Percentiles rank a stretch among this genome's conserved stretches.
Evolutionary conservation across 768 basidiomycete species (phyloP).

Genomic region (Hydnum rufescens): DNA sequence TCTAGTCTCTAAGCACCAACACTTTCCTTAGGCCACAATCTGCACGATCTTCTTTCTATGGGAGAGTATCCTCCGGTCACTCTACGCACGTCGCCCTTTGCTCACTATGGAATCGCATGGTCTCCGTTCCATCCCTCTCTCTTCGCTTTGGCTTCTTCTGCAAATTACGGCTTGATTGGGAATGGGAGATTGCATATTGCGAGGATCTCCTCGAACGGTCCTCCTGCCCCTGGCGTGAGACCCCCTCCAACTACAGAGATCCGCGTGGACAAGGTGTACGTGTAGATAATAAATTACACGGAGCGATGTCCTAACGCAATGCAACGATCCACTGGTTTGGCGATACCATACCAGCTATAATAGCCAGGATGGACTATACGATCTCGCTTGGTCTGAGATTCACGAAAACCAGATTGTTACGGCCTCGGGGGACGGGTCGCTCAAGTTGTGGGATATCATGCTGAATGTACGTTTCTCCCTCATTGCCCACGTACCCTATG

Average conservation of each 20-base stretch:
- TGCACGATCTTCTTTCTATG: no score
- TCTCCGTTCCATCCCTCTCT: slow-evolving; percentile 66
- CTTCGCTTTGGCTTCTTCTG: slow-evolving; percentile 62
- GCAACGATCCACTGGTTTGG: no score
- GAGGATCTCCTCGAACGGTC: slow-evolving; percentile 23
- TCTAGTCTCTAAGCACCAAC: no score
- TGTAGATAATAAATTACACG: no score
- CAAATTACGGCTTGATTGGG: slow-evolving; percentile 89
- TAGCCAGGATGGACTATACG: slow-evolving; percentile 76
- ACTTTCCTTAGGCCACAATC: no score
- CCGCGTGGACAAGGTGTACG: slow-evolving; percentile 51
- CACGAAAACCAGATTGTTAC: slow-evolving; percentile 88
- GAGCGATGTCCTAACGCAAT: no score
- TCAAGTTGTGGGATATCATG: slow-evolving; percentile 79
- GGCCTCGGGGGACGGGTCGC: slow-evolving; percentile 75
- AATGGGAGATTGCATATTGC: slow-evolving; percentile 73
- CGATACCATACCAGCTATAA: slow-evolving; percentile 58
- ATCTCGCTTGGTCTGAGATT: slow-evolving; percentile 85
- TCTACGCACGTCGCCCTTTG: slow-evolving; percentile 61
- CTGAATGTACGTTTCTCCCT: slow-evolving; percentile 53
- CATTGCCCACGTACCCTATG: no score
- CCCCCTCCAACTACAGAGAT: slow-evolving; percentile 27
- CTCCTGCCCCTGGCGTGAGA: slow-evolving; percentile 14
- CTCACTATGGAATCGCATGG: slow-evolving; percentile 66
- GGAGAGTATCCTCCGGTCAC: slow-evolving; percentile 3